Conservation (phyloP, 2,329 filamentous ascomycete species). For the Geosmithia flava region DNA sequence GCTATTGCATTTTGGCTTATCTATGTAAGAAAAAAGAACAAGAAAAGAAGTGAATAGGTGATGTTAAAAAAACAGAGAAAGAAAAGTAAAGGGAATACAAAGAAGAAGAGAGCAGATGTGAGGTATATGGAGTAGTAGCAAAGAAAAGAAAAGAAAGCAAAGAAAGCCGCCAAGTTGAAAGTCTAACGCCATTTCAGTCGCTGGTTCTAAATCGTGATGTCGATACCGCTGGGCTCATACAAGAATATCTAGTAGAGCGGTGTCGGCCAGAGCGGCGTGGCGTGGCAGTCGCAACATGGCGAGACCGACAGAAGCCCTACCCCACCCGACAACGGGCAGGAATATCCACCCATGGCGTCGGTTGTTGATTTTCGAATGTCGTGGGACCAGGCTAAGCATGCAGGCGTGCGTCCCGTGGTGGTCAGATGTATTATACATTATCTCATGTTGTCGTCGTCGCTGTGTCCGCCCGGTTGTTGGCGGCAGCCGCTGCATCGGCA, state of each 20-base stretch:
- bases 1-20: neutral
- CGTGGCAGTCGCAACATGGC: neutral
- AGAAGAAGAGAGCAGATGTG: neutral
- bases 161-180: no score
- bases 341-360: neutral
- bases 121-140: no score
- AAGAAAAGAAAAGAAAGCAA: no score
- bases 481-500: conserved; percentile 41
- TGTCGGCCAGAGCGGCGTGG: neutral
- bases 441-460: conserved; percentile 20
- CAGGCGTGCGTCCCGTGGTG: neutral
- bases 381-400: neutral
- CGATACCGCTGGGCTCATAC: neutral
- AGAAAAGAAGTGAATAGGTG: neutral
- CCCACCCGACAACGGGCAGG: neutral
- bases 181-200: neutral
- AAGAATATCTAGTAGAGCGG: neutral
- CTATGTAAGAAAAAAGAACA: neutral
- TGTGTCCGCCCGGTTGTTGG: neutral
- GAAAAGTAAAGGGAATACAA: neutral
- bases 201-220: neutral
- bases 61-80: neutral
- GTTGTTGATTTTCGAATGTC: no score
- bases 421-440: conserved; percentile 6
- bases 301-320: neutral